Percentiles rank a stretch among this genome's conserved stretches.
Conservation (phyloP, 805 yeast genomes). For the Ogataea nonfermentans region DNA sequence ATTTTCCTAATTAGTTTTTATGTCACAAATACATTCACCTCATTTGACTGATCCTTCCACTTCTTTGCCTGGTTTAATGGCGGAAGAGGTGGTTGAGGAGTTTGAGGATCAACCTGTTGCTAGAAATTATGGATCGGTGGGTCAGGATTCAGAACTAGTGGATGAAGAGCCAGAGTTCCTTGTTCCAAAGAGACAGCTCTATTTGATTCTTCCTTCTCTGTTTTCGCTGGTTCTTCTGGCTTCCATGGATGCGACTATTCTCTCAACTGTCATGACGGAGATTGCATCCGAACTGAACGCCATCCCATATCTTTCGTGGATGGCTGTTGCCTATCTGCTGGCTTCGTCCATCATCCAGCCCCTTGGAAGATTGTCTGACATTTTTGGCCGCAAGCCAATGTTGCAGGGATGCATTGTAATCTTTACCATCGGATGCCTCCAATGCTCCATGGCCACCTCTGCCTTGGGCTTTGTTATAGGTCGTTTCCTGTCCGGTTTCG, state of each 20-base stretch:
- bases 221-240: constrained; percentile 54
- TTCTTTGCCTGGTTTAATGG: constrained; percentile 29
- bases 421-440: constrained; percentile 57
- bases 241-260: constrained; percentile 66
- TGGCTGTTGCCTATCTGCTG: constrained; percentile 66
- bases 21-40: constrained; percentile 4
- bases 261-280: constrained; percentile 60
- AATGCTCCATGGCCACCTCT: constrained; percentile 52
- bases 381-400: constrained; percentile 61
- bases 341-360: constrained; percentile 76
- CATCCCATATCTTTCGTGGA: constrained; percentile 64
- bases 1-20: neutral
- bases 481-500: constrained; percentile 78
- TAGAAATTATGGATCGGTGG: constrained; percentile 8
- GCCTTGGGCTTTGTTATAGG: constrained; percentile 49
- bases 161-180: constrained; percentile 21
- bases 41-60: constrained; percentile 26
- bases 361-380: constrained; percentile 67
- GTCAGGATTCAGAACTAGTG: constrained; percentile 2
- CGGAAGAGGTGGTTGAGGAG: constrained; percentile 28
- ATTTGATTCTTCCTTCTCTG: constrained; percentile 41
- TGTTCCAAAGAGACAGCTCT: constrained; percentile 29
- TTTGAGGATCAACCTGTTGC: constrained; percentile 4
- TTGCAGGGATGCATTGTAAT: constrained; percentile 49
- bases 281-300: constrained; percentile 71